phyloP scores from a whole-genome alignment of 805 yeast genomes.

The Teunomyces kruisii region DNA sequence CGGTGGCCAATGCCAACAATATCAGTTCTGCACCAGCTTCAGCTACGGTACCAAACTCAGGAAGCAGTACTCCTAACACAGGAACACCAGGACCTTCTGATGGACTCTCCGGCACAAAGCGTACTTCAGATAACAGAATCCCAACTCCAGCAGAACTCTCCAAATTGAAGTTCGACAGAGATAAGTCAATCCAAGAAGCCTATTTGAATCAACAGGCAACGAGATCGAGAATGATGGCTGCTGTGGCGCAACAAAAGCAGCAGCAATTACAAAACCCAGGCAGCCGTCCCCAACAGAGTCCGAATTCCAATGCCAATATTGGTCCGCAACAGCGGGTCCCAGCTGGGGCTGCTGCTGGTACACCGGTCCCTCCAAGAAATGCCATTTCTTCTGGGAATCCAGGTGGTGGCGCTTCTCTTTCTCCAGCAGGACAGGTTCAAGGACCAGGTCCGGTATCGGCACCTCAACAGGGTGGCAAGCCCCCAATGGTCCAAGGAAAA shows the following conservation, averaged over 20 bases:
- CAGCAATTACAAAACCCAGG: neutral
- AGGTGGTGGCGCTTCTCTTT: neutral
- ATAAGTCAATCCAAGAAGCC: constrained; percentile 78
- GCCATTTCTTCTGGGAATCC: constrained; percentile 4
- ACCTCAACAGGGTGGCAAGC: constrained; percentile 8
- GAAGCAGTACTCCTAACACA: constrained; percentile 2
- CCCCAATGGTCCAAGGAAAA: constrained; percentile 10
- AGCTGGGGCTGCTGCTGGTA: constrained; percentile 1
- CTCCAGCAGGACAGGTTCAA: neutral
- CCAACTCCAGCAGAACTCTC: constrained; percentile 83
- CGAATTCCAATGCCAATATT: constrained; percentile 2
- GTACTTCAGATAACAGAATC: constrained; percentile 43
- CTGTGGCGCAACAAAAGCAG: constrained; percentile 31
- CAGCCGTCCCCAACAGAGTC: constrained; percentile 13
- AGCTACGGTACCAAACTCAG: constrained; percentile 7
- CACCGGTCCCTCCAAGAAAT: neutral
- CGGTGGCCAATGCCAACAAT: constrained; percentile 1
- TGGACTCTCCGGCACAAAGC: constrained; percentile 39
- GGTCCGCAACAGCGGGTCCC: constrained; percentile 9
- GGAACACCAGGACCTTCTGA: constrained; percentile 37
- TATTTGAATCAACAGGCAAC: constrained; percentile 50
- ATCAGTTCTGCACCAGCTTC: constrained; percentile 2
- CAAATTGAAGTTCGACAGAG: constrained; percentile 79
- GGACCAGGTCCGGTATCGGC: constrained; percentile 3
- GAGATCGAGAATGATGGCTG: constrained; percentile 41